Base-by-base conservation (phyloP, 352 stramenopile species). In the Globisporangium abappressorium region DNA sequence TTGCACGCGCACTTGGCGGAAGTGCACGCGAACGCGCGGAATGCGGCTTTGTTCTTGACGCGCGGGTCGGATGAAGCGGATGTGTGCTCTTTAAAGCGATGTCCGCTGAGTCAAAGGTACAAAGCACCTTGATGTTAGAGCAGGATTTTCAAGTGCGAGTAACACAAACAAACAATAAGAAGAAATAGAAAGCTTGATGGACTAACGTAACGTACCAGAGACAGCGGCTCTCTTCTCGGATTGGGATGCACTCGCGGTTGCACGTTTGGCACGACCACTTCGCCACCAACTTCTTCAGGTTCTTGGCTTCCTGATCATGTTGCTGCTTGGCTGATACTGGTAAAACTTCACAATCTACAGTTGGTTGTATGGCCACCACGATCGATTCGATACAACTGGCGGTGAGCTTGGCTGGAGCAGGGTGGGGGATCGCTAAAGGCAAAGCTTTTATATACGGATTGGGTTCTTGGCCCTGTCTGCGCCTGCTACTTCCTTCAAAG, bases 31-130 rank as follows among this genome's bases (percentile, higher is more conserved):
- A 92, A 91, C 12, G 77, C 54, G 5, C 66, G 59, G 66, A 86
- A 89, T 0, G 55, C 33, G 7, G 28, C 38, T 22, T 75, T 67
- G 38, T 70, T 68, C 69, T 87, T 81, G 18, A 83, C 65, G 15
- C 74, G 74, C 54, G 54, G 73, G 51, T 90, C 76, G 3, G 72
- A 68, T 5, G 58, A 59, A 1, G 62, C 69, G 24, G 73, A 70
- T 15, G 81, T 81, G 56, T 94, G 82, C 62, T 94, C 78, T 70
- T 95, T 93, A 75, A 90, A 89, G 15, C 82, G 82, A 65, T 95
- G 84, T 2, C 78, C 85, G 57, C 85, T 91, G 62, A 7, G 15
- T 14, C 3, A 51, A 14, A 6, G 41, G 11, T 8, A 22, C 54
- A 9, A 0, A 43, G 55, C 28, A 15, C 6, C 26, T 7, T 26